Percentiles rank a stretch among this genome's conserved stretches.
Conservation (phyloP, 1,284 basidiomycete species). For the Taiwanofungus camphoratus region DNA sequence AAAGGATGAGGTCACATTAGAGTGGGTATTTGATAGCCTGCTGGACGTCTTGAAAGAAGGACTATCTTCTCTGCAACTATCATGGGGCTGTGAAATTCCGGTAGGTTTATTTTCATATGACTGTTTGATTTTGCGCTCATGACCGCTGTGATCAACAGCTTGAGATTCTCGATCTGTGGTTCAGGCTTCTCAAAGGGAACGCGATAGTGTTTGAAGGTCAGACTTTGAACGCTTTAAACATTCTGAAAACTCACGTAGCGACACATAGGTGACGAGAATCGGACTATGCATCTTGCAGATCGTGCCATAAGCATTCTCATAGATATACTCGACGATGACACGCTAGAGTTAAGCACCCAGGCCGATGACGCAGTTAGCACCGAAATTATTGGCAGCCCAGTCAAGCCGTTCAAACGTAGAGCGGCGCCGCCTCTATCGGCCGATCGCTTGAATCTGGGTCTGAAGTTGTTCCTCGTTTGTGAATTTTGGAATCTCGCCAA, state of each 20-base stretch:
- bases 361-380: constrained; percentile 15
- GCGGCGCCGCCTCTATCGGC: constrained; percentile 10
- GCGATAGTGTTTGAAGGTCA: constrained; percentile 26
- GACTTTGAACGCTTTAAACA: neutral
- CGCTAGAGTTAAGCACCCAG: constrained; percentile 40
- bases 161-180: constrained; percentile 38
- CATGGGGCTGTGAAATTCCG: constrained; percentile 32
- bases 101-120: constrained; percentile 28
- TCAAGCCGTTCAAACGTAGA: constrained; percentile 11
- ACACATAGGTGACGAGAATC: constrained; percentile 29
- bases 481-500: constrained; percentile 49
- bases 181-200: constrained; percentile 35
- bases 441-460: constrained; percentile 32
- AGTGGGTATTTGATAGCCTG: constrained; percentile 49
- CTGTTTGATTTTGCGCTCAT: constrained; percentile 2
- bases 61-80: constrained; percentile 37
- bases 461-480: constrained; percentile 48
- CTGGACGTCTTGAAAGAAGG: constrained; percentile 52
- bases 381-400: constrained; percentile 12
- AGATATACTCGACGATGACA: constrained; percentile 46
- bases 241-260: constrained; percentile 11
- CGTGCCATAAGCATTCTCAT: constrained; percentile 39
- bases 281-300: constrained; percentile 34
- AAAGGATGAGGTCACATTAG: constrained; percentile 46
- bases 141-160: constrained; percentile 19